These are phyloP conservation scores for Dictyostelium gargantuum DNA, from an alignment of 208 protist genomes.

Conservation along the genomic window DNA sequence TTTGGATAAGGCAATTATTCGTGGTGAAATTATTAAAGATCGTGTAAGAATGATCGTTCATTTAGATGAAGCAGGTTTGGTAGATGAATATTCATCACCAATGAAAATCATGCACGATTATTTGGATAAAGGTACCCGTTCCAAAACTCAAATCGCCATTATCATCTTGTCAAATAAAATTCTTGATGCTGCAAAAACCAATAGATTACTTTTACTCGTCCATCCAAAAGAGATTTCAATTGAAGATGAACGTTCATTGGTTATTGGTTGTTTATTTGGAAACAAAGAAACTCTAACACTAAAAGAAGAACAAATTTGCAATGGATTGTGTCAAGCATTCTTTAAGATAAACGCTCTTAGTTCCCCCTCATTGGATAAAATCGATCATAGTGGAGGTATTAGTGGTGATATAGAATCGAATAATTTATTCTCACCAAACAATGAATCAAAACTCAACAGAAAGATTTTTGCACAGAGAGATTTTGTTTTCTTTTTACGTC, in stretches of 20 bases:
- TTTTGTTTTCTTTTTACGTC: slow-evolving; percentile 79
- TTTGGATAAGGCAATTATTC: not conserved
- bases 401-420: not conserved
- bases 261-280: slow-evolving; percentile 3
- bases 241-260: not conserved
- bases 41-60: slow-evolving; percentile 42
- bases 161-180: slow-evolving; percentile 74
- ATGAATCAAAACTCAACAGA: not conserved
- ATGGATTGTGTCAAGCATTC: not conserved
- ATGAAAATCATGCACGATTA: slow-evolving; percentile 83
- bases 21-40: not conserved
- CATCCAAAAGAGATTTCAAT: not conserved
- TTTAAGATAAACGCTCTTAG: not conserved
- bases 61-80: slow-evolving; percentile 78
- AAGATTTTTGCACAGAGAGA: slow-evolving; percentile 73
- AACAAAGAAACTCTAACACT: not conserved
- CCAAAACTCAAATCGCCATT: not conserved
- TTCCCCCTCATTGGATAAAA: not conserved
- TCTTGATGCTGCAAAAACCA: slow-evolving; percentile 80
- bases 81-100: slow-evolving; percentile 47
- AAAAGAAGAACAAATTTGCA: not conserved
- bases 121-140: slow-evolving; percentile 67
- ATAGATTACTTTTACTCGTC: slow-evolving; percentile 38
- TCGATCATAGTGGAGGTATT: not conserved
- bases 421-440: too few species aligned